Conservation (phyloP, 2,329 filamentous ascomycete genomes). For the Drechslera avenae region DNA sequence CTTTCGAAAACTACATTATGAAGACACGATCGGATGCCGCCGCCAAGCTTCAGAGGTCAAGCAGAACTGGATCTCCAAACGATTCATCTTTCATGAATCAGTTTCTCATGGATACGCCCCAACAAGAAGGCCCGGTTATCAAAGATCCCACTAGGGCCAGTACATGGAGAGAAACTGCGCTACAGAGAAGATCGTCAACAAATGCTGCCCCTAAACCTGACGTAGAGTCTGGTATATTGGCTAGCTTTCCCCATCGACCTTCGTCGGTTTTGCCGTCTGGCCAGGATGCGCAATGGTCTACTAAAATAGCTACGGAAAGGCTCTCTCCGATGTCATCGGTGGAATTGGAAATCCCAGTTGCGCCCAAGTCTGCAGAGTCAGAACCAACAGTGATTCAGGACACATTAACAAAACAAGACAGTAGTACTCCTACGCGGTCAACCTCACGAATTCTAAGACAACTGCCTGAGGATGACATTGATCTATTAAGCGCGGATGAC, state of each 20-base stretch:
- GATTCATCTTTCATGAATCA: conserved; percentile 32
- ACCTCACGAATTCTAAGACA: conserved; percentile 38
- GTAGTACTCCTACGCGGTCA: conserved; percentile 11
- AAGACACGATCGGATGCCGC: conserved; percentile 2
- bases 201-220: neutral
- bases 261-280: neutral
- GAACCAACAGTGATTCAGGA: neutral
- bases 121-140: neutral
- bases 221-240: neutral
- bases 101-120: conserved; percentile 25
- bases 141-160: neutral
- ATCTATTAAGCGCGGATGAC: conserved; percentile 49
- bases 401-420: neutral
- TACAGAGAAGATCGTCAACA: conserved; percentile 19
- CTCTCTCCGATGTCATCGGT: neutral
- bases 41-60: neutral
- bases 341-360: neutral
- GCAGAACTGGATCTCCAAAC: conserved; percentile 11
- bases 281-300: neutral
- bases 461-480: conserved; percentile 48
- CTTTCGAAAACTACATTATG: neutral
- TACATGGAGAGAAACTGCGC: conserved; percentile 35
- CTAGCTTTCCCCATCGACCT: neutral
- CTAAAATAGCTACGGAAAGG: neutral
- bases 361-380: neutral